Base-by-base conservation (phyloP, 192 early-diverging fungal genomes). In the Phlyctochytrium planicorne region DNA sequence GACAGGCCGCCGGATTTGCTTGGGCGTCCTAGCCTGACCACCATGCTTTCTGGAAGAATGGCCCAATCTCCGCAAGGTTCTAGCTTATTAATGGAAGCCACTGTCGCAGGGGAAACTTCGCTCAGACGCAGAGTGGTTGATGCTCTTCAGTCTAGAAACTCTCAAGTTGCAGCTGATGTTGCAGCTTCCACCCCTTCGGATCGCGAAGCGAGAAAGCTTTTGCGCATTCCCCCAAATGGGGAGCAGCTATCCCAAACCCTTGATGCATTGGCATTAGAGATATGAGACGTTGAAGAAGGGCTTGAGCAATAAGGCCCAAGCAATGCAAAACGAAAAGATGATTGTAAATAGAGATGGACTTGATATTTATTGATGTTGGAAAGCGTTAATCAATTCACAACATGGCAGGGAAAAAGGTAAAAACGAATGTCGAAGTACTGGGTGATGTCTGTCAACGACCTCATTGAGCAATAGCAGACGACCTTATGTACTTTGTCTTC, bases 231-330 rank as follows among this genome's bases (percentile, higher is more conserved):
- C n/a, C n/a, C n/a, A 50, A 10, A 10, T 33, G 25, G 53, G 65
- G 70, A 67, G 17, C 29, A 27, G 17, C 60, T 75, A 67, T 69
- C 67, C 0, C 63, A 67, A 59, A 70, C 67, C 24, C 32, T 75
- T 27, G 61, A 66, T 36, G 73, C 73, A 10, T 35, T 75, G 62
- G 73, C 67, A 25, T 50, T 72, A 53, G 72, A 72, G 53, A 70
- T 78, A 64, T 59, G 55, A 57, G 10, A 14, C 40, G 40, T 20
- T 14, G 40, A 14, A 47, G 20, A 47, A 6, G 6, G 40, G 20
- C 40, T 14, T 20, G 10, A 20, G 40, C 20, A 6, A 47, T 47
- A 6, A 47, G 6, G 40, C 10, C 40, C 40, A 47, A 47, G 40
- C 40, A 47, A 47, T 20, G 40, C 40, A 6, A 47, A 20, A 47